phyloP scores from a whole-genome alignment of 768 basidiomycete species.

The Psilocybe subaeruginosa region DNA sequence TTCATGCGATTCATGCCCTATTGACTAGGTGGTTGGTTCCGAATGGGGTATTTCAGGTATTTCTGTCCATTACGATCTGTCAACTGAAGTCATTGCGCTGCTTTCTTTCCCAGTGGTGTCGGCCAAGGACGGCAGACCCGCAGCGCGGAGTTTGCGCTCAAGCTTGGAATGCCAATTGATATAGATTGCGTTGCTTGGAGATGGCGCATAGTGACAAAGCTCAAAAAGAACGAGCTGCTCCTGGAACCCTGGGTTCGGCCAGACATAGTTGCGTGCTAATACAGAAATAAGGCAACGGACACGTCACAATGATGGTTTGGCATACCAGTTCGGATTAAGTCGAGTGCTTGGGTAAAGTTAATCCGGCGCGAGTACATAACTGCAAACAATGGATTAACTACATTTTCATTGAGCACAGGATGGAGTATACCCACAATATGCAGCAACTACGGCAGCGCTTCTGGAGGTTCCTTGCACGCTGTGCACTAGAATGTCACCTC shows the following conservation, averaged over 20 bases:
- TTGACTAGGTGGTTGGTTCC: no score
- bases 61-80: no score
- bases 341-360: slow-evolving; percentile 58
- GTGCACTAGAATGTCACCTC: slow-evolving; percentile 68
- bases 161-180: slow-evolving; percentile 63
- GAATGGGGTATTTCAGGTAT: no score
- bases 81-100: no score
- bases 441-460: slow-evolving; percentile 72
- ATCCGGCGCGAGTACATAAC: slow-evolving; percentile 73
- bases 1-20: no score
- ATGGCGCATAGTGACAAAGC: slow-evolving; percentile 69
- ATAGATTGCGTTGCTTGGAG: slow-evolving; percentile 64
- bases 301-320: slow-evolving; percentile 7
- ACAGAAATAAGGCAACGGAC: slow-evolving; percentile 3
- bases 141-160: slow-evolving; percentile 47
- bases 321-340: slow-evolving; percentile 60
- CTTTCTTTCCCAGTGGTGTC: no score
- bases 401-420: not conserved
- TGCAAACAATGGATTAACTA: slow-evolving; percentile 29
- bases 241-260: slow-evolving; percentile 79
- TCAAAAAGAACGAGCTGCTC: slow-evolving; percentile 79
- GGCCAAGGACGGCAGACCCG: slow-evolving; percentile 26
- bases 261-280: slow-evolving; percentile 75
- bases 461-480: slow-evolving; percentile 68
- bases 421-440: slow-evolving; percentile 59